Conservation (phyloP, 192 early-diverging fungal genomes). For the Coemansia sp. region DNA sequence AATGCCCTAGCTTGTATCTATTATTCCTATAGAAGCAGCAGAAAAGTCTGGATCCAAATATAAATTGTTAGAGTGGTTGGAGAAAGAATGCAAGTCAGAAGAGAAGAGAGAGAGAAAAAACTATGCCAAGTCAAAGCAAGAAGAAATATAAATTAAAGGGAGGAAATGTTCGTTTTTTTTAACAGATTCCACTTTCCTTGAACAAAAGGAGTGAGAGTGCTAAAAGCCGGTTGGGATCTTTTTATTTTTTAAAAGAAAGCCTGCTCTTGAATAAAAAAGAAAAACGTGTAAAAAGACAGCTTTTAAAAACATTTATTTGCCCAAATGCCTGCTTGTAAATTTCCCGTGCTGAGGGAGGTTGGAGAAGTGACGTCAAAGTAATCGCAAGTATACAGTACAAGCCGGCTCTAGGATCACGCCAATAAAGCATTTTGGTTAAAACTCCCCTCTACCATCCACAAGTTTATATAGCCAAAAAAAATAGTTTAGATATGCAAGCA, state of each 20-base stretch:
- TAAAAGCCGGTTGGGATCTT: no score
- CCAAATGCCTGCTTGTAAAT: not conserved
- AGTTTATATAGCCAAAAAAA: not conserved
- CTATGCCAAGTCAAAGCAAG: not conserved
- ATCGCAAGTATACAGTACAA: no score
- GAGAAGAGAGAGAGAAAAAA: not conserved
- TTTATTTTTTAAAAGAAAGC: no score
- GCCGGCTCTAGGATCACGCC: no score
- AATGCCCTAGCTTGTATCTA: no score
- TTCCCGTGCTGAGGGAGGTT: not conserved
- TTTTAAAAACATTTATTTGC: constrained; percentile 1
- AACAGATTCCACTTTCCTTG: not conserved
- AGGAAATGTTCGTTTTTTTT: not conserved
- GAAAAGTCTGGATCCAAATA: not conserved
- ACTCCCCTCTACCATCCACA: no score
- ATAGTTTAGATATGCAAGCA: constrained; percentile 36
- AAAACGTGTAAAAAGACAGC: not conserved
- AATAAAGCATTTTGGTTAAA: no score
- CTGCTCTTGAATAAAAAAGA: no score
- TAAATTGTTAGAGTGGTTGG: not conserved
- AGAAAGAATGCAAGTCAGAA: constrained; percentile 1
- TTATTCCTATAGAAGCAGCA: no score
- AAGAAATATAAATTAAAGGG: not conserved
- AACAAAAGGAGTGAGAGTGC: not conserved
- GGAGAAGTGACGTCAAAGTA: no score